phyloP scores from a whole-genome alignment of 305 asterid genomes.

The Lippia alba region DNA sequence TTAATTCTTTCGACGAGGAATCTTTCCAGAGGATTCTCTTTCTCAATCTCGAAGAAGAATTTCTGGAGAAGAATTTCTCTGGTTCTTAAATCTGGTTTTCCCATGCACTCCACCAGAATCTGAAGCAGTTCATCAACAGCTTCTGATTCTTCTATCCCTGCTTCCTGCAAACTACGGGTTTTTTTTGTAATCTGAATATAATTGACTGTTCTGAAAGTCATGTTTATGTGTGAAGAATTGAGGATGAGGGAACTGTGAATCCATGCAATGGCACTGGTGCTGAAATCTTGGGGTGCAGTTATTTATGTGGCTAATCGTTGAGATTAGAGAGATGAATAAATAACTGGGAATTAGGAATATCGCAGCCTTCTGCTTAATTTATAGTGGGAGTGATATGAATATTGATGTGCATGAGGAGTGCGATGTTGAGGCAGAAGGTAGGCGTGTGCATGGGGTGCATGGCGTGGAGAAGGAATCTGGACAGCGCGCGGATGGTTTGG shows the following conservation, averaged over 20 bases:
- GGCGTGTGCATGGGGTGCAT: too few species aligned
- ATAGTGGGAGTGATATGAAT: too few species aligned
- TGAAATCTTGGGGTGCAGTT: too few species aligned
- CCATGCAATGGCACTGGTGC: neutral
- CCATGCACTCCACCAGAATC: constrained; percentile 40
- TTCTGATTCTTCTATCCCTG: constrained; percentile 27
- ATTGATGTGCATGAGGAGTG: too few species aligned
- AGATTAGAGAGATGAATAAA: too few species aligned
- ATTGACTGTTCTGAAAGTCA: neutral
- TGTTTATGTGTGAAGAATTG: neutral
- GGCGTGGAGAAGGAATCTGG: too few species aligned
- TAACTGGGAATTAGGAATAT: too few species aligned
- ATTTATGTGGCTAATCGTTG: neutral
- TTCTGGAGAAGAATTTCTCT: constrained; percentile 32
- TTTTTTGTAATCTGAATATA: neutral
- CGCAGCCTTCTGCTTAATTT: too few species aligned
- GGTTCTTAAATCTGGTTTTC: constrained; percentile 20
- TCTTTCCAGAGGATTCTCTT: constrained; percentile 27
- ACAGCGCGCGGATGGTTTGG: too few species aligned
- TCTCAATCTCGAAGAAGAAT: constrained; percentile 39
- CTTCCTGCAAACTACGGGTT: too few species aligned
- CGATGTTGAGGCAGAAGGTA: too few species aligned
- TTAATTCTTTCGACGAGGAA: constrained; percentile 31
- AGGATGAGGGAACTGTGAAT: neutral
- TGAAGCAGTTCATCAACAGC: constrained; percentile 31